phyloP scores from a whole-genome alignment of 208 protist genomes.

The Wallacemonas sp. region DNA sequence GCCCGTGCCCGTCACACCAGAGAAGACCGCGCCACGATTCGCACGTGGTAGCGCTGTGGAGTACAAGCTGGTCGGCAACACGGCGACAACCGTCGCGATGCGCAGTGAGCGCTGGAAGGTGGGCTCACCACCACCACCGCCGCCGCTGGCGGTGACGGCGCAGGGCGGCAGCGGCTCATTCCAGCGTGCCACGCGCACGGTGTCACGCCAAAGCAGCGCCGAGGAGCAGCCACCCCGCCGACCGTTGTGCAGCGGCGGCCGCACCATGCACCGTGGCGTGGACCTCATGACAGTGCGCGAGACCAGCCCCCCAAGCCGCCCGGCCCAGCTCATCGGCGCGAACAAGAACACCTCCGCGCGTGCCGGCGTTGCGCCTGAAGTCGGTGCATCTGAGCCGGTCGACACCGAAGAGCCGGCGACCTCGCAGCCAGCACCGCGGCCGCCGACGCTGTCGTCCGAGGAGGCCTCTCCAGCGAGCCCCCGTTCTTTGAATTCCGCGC shows the following conservation, averaged over 20 bases:
- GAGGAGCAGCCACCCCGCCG: not conserved
- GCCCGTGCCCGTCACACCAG: slow-evolving; percentile 5
- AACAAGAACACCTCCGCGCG: no score
- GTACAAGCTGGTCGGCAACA: not conserved
- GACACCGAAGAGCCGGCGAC: not conserved
- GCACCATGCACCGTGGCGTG: not conserved
- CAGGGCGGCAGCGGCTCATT: not conserved
- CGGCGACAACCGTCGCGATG: not conserved
- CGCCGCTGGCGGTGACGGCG: not conserved
- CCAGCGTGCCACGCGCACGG: not conserved
- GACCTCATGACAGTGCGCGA: not conserved
- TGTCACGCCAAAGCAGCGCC: slow-evolving; percentile 1
- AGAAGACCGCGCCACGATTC: not conserved
- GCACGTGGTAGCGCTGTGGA: slow-evolving; percentile 10
- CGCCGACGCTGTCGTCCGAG: not conserved
- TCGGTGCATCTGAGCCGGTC: not conserved
- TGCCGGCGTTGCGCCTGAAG: no score
- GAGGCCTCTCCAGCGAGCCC: not conserved
- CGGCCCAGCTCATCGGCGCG: no score
- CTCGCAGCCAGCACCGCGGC: not conserved
- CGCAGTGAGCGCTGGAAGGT: not conserved
- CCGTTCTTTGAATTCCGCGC: not conserved
- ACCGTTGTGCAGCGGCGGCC: not conserved
- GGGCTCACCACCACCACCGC: not conserved
- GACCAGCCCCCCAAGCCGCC: not conserved